These are phyloP conservation scores for Nitzschia sp. DNA, from an alignment of 108 stramenopile genomes.

Conservation along the genomic window DNA sequence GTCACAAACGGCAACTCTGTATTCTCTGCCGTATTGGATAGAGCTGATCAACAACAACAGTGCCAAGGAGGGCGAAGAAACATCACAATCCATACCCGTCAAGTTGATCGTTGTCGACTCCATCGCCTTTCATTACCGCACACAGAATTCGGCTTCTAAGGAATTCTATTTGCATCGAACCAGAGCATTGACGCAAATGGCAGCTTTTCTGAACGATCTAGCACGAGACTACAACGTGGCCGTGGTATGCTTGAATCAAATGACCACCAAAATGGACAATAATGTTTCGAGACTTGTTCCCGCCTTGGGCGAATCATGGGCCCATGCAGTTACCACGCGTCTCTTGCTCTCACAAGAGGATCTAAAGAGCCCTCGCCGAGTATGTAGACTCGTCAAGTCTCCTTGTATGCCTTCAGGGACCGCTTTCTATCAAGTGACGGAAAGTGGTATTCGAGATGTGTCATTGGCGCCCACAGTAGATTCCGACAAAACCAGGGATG, in stretches of 20 bases:
- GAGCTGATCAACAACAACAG: background rate
- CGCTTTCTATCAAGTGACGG: conserved; percentile 55
- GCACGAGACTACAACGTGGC: conserved; percentile 69
- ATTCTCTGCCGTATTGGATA: conserved; percentile 46
- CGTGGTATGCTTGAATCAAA: conserved; percentile 92
- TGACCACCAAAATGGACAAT: conserved; percentile 75
- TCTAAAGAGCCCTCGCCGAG: conserved; percentile 17
- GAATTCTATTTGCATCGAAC: conserved; percentile 59
- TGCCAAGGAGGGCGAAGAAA: background rate
- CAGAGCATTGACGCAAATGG: conserved; percentile 61
- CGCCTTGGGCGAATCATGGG: conserved; percentile 94
- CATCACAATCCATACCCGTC: conserved; percentile 32
- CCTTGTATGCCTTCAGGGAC: conserved; percentile 61
- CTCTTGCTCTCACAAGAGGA: conserved; percentile 37
- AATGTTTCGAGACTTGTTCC: conserved; percentile 59
- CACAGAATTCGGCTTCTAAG: conserved; percentile 22
- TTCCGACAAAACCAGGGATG: background rate
- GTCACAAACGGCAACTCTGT: conserved; percentile 84
- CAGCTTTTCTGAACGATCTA: conserved; percentile 70
- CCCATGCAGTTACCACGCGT: conserved; percentile 91
- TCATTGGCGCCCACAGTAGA: background rate
- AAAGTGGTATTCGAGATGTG: conserved; percentile 61
- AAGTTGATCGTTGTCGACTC: conserved; percentile 89
- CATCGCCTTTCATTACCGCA: conserved; percentile 94
- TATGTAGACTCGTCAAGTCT: conserved; percentile 71